Conservation (phyloP, 73 alveolate species). For the Diophrys appendiculata region DNA sequence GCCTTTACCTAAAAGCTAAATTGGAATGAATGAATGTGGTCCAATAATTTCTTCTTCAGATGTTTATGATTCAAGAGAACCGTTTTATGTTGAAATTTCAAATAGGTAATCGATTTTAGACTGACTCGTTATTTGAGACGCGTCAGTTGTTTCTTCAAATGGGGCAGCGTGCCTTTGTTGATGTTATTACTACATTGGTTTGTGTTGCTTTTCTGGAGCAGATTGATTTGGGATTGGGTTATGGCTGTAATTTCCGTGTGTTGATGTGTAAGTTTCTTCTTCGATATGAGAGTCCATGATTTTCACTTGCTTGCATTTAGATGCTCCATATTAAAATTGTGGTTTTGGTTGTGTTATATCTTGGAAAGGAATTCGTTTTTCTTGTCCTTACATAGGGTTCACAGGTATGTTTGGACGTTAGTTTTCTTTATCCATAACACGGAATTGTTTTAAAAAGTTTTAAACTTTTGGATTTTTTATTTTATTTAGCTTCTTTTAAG, state of each 20-base stretch:
- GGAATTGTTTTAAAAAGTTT: conserved; percentile 17
- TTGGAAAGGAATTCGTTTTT: neutral
- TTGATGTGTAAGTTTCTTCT: neutral
- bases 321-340: neutral
- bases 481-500: conserved; percentile 40
- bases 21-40: neutral
- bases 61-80: neutral
- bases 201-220: too few species aligned
- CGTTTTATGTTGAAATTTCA: conserved; percentile 12
- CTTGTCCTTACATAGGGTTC: conserved; percentile 7
- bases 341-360: neutral
- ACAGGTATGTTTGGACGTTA: neutral
- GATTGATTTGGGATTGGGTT: neutral
- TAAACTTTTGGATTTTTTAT: conserved; percentile 3
- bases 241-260: neutral
- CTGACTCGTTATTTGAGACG: neutral
- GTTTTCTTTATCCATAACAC: neutral
- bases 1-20: conserved; percentile 72
- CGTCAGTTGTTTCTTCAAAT: conserved; percentile 3
- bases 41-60: conserved; percentile 3
- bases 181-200: neutral
- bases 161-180: neutral
- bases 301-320: neutral
- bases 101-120: conserved; percentile 4
- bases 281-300: neutral